Conservation (phyloP, 1,284 basidiomycete genomes). For the Trichosporon faecale region DNA sequence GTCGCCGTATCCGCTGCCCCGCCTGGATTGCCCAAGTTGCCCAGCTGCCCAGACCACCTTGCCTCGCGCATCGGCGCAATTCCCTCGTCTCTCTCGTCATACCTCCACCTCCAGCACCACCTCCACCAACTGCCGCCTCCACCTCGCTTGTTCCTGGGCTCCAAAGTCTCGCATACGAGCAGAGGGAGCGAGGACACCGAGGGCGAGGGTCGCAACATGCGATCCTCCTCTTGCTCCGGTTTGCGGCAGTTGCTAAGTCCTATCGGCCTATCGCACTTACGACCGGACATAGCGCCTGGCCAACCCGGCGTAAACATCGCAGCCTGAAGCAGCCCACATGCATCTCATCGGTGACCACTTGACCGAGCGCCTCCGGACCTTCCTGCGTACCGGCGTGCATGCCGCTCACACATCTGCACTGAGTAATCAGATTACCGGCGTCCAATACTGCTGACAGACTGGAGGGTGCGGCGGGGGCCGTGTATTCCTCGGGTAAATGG, state of each 20-base stretch:
- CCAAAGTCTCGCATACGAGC: background rate
- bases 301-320: background rate
- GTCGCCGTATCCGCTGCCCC: background rate
- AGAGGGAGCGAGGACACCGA: background rate
- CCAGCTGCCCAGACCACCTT: background rate
- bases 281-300: background rate
- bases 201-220: background rate
- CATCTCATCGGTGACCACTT: background rate
- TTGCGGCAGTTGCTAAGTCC: background rate
- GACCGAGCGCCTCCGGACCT: background rate
- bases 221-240: background rate
- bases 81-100: background rate
- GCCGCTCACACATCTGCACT: background rate
- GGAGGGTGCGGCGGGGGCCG: slow-evolving; percentile 4
- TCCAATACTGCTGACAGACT: background rate
- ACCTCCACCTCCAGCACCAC: background rate
- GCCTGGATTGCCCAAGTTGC: too few relatives aligned
- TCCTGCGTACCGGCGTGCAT: background rate
- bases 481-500: slow-evolving; percentile 6
- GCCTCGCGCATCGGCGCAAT: background rate
- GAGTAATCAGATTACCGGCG: background rate
- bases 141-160: slow-evolving; percentile 8
- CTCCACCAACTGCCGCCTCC: background rate
- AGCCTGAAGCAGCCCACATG: background rate
- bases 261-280: slow-evolving; percentile 2